A percentile compares a stretch with the other conserved stretches of the same genome.
Conservation (phyloP, 176 grass and related monocot species). For the Oryza nivara region DNA sequence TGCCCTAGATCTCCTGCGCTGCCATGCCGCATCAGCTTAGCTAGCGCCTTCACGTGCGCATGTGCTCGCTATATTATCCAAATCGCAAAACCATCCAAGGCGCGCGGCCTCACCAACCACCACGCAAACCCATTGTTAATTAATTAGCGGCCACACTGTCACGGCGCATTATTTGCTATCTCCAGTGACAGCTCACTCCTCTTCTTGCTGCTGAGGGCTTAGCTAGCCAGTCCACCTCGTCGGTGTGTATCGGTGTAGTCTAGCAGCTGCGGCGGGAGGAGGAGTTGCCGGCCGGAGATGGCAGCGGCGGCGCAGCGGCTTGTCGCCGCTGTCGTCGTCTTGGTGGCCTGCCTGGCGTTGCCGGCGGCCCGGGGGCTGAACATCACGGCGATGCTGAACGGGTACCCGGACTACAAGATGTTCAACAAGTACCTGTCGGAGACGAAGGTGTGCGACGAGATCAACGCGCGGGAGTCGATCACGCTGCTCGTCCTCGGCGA, state of each 20-base stretch:
- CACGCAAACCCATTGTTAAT: constrained; percentile 28
- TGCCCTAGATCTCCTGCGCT: no score
- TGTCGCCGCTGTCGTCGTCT: background rate
- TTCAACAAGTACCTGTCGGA: constrained; percentile 89
- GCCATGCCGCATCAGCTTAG: background rate
- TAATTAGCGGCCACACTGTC: constrained; percentile 10
- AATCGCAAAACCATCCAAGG: background rate
- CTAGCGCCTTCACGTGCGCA: constrained; percentile 19
- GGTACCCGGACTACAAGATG: constrained; percentile 71
- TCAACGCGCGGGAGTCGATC: constrained; percentile 75
- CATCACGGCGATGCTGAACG: constrained; percentile 78
- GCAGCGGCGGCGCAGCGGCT: background rate
- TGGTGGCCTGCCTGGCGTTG: constrained; percentile 34
- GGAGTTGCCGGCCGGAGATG: constrained; percentile 13
- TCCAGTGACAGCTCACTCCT: constrained; percentile 10
- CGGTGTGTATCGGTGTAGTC: background rate
- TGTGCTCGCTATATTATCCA: background rate
- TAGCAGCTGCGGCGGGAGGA: background rate
- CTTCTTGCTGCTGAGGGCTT: background rate
- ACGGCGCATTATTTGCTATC: background rate
- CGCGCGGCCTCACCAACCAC: background rate
- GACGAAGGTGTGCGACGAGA: constrained; percentile 95
- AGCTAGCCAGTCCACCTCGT: background rate
- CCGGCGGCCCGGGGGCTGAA: constrained; percentile 52
- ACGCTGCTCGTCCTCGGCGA: constrained; percentile 77